These are phyloP conservation scores for Boechera divaricarpa DNA, from an alignment of 345 rosid species.

Conservation along the genomic window DNA sequence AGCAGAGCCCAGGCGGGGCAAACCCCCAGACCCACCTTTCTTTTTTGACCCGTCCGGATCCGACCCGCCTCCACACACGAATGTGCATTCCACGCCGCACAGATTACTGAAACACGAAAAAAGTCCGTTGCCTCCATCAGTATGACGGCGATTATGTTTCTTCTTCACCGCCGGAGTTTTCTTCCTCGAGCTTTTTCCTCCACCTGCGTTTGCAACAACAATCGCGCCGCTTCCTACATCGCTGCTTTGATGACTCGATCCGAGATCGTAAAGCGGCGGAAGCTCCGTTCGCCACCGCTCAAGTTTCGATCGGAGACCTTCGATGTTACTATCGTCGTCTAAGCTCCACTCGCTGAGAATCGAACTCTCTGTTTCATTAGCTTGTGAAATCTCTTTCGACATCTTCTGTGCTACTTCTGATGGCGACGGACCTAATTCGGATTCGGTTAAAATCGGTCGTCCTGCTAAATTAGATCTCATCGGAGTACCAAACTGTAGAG, in stretches of 20 bases:
- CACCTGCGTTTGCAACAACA: constrained; percentile 31
- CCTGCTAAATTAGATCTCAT: constrained; percentile 46
- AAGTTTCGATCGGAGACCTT: constrained; percentile 80
- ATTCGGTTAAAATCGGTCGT: constrained; percentile 53
- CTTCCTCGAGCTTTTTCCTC: constrained; percentile 38
- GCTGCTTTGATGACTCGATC: constrained; percentile 50
- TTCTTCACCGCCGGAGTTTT: constrained; percentile 36
- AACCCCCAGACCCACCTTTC: constrained; percentile 31
- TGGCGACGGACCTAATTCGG: constrained; percentile 85
- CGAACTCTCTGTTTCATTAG: constrained; percentile 58
- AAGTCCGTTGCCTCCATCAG: constrained; percentile 50
- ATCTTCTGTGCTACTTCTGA: constrained; percentile 80
- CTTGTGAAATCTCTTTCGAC: constrained; percentile 50
- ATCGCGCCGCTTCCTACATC: constrained; percentile 9
- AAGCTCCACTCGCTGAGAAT: constrained; percentile 57
- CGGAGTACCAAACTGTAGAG: constrained; percentile 41
- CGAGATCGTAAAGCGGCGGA: constrained; percentile 64
- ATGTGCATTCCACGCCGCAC: constrained; percentile 74
- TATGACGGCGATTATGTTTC: constrained; percentile 48
- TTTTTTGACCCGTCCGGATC: constrained; percentile 36
- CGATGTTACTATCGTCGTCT: constrained; percentile 63
- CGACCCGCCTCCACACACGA: constrained; percentile 62
- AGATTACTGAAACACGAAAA: constrained; percentile 75
- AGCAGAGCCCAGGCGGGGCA: constrained; percentile 42
- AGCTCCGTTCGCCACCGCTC: constrained; percentile 85